phyloP scores from a whole-genome alignment of 768 basidiomycete species.

The Auricularia auricula-judae region DNA sequence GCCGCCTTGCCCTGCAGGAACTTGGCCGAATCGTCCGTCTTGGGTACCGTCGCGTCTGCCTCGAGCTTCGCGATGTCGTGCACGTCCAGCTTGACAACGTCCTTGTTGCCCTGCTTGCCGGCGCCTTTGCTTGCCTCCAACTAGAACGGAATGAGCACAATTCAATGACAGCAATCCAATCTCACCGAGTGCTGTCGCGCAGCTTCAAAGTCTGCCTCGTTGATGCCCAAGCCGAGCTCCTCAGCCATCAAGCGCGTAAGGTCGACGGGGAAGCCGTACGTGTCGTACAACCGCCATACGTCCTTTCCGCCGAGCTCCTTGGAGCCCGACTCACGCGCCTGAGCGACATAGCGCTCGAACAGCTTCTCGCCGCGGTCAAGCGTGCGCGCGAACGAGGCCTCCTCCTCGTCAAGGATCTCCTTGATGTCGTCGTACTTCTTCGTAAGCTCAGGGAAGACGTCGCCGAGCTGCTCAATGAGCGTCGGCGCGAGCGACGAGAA shows the following conservation, averaged over 20 bases:
- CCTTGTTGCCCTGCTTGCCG: slow-evolving; percentile 54
- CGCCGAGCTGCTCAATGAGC: slow-evolving; percentile 79
- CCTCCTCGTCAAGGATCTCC: slow-evolving; percentile 94
- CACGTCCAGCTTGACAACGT: slow-evolving; percentile 85
- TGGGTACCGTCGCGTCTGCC: slow-evolving; percentile 61
- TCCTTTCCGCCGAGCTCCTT: slow-evolving; percentile 78
- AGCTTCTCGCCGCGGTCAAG: slow-evolving; percentile 93
- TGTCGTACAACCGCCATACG: slow-evolving; percentile 96
- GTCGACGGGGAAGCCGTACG: slow-evolving; percentile 96
- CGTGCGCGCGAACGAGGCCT: slow-evolving; percentile 94
- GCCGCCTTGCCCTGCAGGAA: slow-evolving; percentile 27
- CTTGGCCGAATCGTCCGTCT: slow-evolving; percentile 89
- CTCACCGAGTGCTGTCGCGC: slow-evolving; percentile 63
- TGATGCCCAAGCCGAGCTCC: slow-evolving; percentile 74
- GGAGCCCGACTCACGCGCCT: slow-evolving; percentile 49
- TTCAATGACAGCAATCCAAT: neutral
- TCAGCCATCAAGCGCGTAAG: slow-evolving; percentile 95
- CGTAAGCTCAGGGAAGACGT: slow-evolving; percentile 86
- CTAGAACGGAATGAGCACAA: neutral
- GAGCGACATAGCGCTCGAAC: slow-evolving; percentile 76
- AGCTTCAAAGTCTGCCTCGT: slow-evolving; percentile 79
- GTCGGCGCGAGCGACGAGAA: slow-evolving; percentile 89
- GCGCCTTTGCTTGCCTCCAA: slow-evolving; percentile 87
- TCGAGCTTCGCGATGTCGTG: slow-evolving; percentile 87
- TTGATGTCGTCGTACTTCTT: slow-evolving; percentile 75